Evolutionary conservation across 129 eudicot species (phyloP).

Genomic region (Chrysanthemum lavandulifolium): DNA sequence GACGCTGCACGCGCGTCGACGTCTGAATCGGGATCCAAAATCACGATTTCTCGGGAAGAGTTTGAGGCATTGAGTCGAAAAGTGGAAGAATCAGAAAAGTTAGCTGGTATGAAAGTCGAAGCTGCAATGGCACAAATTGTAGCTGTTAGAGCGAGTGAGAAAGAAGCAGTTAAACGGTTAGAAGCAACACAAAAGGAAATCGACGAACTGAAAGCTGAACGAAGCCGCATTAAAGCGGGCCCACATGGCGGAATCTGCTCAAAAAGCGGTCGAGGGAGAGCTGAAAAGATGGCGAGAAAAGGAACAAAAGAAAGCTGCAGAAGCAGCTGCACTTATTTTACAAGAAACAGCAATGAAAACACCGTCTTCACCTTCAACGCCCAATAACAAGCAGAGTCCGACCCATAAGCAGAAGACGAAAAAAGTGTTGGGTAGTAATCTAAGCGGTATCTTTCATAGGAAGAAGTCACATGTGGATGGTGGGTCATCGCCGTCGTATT

Average conservation of each 20-base stretch:
- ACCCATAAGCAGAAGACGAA: conserved; percentile 63
- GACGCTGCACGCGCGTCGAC: conserved; percentile 73
- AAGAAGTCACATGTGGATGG: conserved; percentile 69
- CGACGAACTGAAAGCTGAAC: conserved; percentile 57
- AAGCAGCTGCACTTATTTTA: conserved; percentile 66
- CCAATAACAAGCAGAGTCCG: conserved; percentile 33
- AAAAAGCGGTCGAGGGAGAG: conserved; percentile 85
- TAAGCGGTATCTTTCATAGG: conserved; percentile 66
- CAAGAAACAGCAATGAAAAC: conserved; percentile 50
- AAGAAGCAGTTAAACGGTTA: conserved; percentile 65
- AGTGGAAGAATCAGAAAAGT: conserved; percentile 67
- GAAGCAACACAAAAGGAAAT: conserved; percentile 74
- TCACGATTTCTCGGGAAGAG: conserved; percentile 73
- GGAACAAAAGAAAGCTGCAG: conserved; percentile 90
- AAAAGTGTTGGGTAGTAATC: conserved; percentile 57
- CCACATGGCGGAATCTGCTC: conserved; percentile 81
- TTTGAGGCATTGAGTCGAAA: conserved; percentile 76
- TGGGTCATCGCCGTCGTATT: conserved; percentile 61
- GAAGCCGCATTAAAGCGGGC: conserved; percentile 70
- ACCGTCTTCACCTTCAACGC: conserved; percentile 37
- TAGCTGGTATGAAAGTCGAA: conserved; percentile 74
- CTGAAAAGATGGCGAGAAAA: conserved; percentile 79
- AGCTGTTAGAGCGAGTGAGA: conserved; percentile 88
- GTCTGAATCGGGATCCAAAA: conserved; percentile 68
- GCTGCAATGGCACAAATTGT: conserved; percentile 97